Percentiles rank a stretch among this genome's conserved stretches.
phyloP scores from a whole-genome alignment of 768 basidiomycete genomes.

The Gloeostereum incarnatum region DNA sequence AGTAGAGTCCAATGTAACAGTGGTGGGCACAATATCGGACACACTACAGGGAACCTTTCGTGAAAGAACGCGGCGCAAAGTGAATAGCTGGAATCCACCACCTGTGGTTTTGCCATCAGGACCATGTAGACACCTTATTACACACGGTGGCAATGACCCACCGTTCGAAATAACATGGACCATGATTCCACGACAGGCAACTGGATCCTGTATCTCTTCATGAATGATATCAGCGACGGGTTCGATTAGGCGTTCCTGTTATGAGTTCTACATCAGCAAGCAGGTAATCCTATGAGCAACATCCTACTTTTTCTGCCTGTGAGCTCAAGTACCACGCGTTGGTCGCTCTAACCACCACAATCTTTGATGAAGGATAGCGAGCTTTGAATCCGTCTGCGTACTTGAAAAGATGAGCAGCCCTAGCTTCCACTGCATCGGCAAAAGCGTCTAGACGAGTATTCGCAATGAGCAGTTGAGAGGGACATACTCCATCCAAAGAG shows the following conservation, averaged over 20 bases:
- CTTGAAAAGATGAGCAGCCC: background rate
- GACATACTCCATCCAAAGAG: background rate
- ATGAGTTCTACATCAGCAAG: background rate
- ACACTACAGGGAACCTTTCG: too few species aligned
- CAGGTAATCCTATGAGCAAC: background rate
- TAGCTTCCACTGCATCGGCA: background rate
- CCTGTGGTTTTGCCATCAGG: too few species aligned
- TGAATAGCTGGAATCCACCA: too few species aligned
- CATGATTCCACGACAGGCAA: too few species aligned
- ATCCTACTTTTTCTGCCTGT: background rate
- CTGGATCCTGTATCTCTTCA: too few species aligned
- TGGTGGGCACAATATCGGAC: background rate
- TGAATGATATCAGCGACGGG: too few species aligned
- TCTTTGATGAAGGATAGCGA: background rate
- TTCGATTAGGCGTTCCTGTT: background rate
- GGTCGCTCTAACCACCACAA: background rate
- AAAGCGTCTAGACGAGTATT: background rate
- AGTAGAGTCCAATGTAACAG: conserved; percentile 4
- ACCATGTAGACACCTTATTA: too few species aligned
- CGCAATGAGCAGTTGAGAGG: background rate
- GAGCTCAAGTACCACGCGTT: background rate
- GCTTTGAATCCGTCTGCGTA: background rate
- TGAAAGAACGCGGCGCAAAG: too few species aligned
- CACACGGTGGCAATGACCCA: too few species aligned
- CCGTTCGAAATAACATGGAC: too few species aligned